A percentile compares a stretch with the other conserved stretches of the same genome.
phyloP scores from a whole-genome alignment of 768 basidiomycete genomes.

The Pisolithus microcarpus region DNA sequence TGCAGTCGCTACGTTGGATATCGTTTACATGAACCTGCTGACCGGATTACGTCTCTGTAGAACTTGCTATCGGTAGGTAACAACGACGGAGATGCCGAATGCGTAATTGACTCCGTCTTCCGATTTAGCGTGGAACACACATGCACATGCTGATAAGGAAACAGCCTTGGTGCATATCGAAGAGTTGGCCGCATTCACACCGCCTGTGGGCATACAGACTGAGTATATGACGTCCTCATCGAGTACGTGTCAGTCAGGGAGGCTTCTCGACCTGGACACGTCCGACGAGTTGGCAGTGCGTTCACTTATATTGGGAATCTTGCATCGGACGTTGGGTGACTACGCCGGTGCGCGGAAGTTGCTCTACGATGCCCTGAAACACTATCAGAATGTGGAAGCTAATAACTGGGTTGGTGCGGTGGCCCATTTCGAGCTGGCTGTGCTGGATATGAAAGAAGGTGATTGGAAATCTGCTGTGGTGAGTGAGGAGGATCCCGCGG shows the following conservation, averaged over 20 bases:
- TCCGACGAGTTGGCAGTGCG: slow-evolving; percentile 67
- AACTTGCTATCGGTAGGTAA: no score
- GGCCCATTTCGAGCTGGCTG: slow-evolving; percentile 62
- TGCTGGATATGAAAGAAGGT: slow-evolving; percentile 48
- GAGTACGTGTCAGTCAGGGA: no score
- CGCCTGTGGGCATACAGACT: slow-evolving; percentile 29
- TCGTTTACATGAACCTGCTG: not conserved
- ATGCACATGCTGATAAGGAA: slow-evolving; percentile 47
- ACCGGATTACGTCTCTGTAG: slow-evolving; percentile 1
- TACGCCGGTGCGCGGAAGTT: slow-evolving; percentile 40
- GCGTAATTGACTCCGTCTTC: slow-evolving; percentile 31
- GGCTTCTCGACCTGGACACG: slow-evolving; percentile 46
- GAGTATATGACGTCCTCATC: no score
- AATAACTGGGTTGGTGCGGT: slow-evolving; percentile 66
- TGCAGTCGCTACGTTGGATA: slow-evolving; percentile 18
- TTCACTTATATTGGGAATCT: slow-evolving; percentile 59
- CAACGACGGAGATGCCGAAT: slow-evolving; percentile 34
- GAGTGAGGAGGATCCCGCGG: no score
- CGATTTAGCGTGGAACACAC: slow-evolving; percentile 68
- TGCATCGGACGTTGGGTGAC: slow-evolving; percentile 50
- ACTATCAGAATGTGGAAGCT: slow-evolving; percentile 35
- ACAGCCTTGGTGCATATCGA: slow-evolving; percentile 54
- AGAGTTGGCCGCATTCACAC: slow-evolving; percentile 45
- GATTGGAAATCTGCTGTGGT: no score
- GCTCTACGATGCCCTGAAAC: slow-evolving; percentile 43